These are phyloP conservation scores for Staphylotrichum tortipilum DNA, from an alignment of 495 filamentous ascomycete species.

Conservation along the genomic window DNA sequence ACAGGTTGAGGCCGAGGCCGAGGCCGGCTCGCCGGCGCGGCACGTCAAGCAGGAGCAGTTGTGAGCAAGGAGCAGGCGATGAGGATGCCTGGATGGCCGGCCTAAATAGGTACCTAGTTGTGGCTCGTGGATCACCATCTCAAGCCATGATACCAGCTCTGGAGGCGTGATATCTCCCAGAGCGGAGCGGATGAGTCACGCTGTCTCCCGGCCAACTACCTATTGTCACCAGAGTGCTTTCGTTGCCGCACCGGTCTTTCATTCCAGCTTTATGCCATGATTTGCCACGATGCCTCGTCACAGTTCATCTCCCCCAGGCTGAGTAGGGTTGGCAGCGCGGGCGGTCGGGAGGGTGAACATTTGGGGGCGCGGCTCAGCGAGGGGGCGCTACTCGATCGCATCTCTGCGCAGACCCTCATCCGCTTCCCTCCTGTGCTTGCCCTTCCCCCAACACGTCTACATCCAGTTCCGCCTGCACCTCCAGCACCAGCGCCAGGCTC, in stretches of 20 bases:
- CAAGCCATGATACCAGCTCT: background rate
- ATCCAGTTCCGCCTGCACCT: slow-evolving; percentile 83
- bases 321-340: too few relatives aligned
- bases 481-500: slow-evolving; percentile 70
- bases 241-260: too few relatives aligned
- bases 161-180: background rate
- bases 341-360: too few relatives aligned
- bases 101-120: background rate
- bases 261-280: too few relatives aligned
- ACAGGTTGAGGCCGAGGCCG: slow-evolving; percentile 13
- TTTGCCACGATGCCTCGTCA: too few relatives aligned
- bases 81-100: background rate
- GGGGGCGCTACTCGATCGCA: too few relatives aligned
- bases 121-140: background rate
- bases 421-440: background rate
- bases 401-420: background rate
- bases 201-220: too few relatives aligned
- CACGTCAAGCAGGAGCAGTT: slow-evolving; percentile 20
- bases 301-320: too few relatives aligned
- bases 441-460: slow-evolving; percentile 57
- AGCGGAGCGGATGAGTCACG: background rate
- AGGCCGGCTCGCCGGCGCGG: slow-evolving; percentile 12
- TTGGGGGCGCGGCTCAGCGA: too few relatives aligned
- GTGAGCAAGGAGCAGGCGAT: background rate
- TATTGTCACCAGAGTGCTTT: too few relatives aligned